Conservation (phyloP, 1,139 yeast genomes). For the Kodamaea sp. region DNA sequence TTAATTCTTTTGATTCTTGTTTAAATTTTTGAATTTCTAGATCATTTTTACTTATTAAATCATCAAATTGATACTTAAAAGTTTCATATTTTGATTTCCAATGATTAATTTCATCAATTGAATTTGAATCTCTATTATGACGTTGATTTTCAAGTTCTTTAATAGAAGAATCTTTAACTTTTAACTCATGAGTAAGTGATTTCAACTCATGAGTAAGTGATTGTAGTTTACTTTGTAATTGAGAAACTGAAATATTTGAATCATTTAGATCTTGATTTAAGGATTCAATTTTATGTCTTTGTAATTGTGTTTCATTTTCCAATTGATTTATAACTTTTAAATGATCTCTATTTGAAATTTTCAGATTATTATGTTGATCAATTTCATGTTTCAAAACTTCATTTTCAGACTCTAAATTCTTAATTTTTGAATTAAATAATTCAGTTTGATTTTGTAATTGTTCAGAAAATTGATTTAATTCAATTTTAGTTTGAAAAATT, state of each 20-base stretch:
- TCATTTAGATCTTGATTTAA: constrained; percentile 11
- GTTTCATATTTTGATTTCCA: constrained; percentile 1
- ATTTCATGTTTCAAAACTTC: constrained; percentile 19
- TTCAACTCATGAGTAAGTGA: constrained; percentile 3
- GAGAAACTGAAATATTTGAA: constrained; percentile 15
- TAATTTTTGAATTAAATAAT: constrained; percentile 13
- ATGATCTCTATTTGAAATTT: background rate
- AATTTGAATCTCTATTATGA: no score
- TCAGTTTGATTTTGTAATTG: constrained; percentile 9
- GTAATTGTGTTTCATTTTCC: constrained; percentile 4
- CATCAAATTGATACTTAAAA: constrained; percentile 3
- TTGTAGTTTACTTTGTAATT: constrained; percentile 11
- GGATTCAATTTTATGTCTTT: constrained; percentile 8
- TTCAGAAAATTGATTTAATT: background rate
- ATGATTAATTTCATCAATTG: background rate
- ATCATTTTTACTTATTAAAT: background rate
- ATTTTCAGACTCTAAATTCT: constrained; percentile 6
- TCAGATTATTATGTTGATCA: constrained; percentile 8
- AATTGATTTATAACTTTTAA: constrained; percentile 4
- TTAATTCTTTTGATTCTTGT: constrained; percentile 1
- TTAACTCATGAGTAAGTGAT: background rate
- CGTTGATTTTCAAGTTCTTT: no score
- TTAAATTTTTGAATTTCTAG: background rate
- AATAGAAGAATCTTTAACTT: no score
- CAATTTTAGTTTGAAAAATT: constrained; percentile 7